Evolutionary conservation across 2,329 filamentous ascomycete species (phyloP), one percentile per base, ranked within the genome.

Genomic region (Microcera coccophila): DNA sequence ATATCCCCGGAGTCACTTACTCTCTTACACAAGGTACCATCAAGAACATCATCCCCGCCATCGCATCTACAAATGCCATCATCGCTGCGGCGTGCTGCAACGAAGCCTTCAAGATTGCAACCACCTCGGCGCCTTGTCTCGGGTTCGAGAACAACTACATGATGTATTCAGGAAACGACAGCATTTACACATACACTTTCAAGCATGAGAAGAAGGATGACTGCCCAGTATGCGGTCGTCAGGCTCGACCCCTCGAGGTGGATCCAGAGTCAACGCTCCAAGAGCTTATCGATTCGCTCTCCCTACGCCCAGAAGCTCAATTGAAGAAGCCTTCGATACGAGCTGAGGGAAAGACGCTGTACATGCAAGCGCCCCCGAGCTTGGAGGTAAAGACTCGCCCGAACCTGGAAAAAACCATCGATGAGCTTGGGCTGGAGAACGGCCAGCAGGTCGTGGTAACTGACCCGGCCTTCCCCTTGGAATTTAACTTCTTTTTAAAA

Each of bases 1-100:
- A 86, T 57, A 98, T 98, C 55, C 67, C 81, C 0, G 94, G 93
- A 8, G 88, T 98, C 44, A 97, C 93, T 1, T 98, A 98, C 66
- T 85, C 87, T 5, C 82, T 96, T 65, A 96, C 94, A 0, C 93
- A 98, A 64, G 94, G 93, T 43, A 94, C 97, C 3, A 89, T 98
- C 58, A 98, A 98, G 69, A 98, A 98, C 68, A 98, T 98, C 66
- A 98, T 98, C 48, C 93, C 93, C 0, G 94, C 93, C 20, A 98
- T 98, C 59, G 93, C 93, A 15, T 95, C 90, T 2, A 98, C 93
- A 5, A 98, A 98, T 63, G 91, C 93, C 44, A 93, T 98, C 57
- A 87, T 98, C 51, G 93, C 93, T 2, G 93, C 91, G 2, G 85
- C 87, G 39, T 97, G 91, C 67, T 97, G 93, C 67, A 97, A 95